Conservation (phyloP, 2,329 filamentous ascomycete genomes). For the Aspergillus fumigatus region DNA sequence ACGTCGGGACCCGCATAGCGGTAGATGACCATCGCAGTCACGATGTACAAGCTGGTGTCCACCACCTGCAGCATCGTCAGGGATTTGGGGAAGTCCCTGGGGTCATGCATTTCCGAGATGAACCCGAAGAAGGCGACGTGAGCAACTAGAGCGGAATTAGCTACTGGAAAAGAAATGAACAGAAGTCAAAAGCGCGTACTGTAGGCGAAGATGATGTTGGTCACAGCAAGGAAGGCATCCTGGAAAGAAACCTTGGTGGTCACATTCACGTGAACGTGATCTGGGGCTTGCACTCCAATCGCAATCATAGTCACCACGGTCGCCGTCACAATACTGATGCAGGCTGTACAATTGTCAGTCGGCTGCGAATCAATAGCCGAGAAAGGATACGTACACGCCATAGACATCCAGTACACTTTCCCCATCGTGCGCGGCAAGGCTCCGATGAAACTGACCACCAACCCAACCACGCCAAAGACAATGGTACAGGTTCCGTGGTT, state of each 20-base stretch:
- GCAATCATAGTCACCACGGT: conserved; percentile 64
- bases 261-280: conserved; percentile 30
- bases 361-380: not conserved
- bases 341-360: conserved; percentile 40
- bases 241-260: conserved; percentile 44
- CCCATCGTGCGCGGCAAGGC: conserved; percentile 60
- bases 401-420: conserved; percentile 57
- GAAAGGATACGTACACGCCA: conserved; percentile 44
- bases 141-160: conserved; percentile 34
- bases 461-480: conserved; percentile 56
- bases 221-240: conserved; percentile 56
- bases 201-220: conserved; percentile 68
- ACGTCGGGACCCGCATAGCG: conserved; percentile 59
- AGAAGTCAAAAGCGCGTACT: conserved; percentile 28
- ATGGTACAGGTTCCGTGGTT: conserved; percentile 59
- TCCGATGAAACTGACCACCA: conserved; percentile 55
- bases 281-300: conserved; percentile 51
- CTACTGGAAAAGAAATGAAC: no score
- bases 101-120: conserved; percentile 59
- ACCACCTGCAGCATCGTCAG: conserved; percentile 58
- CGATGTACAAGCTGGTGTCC: conserved; percentile 60
- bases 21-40: conserved; percentile 65
- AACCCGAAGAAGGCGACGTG: conserved; percentile 65
- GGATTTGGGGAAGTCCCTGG: conserved; percentile 57
- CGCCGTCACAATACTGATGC: conserved; percentile 58